A percentile compares a stretch with the other conserved stretches of the same genome.
phyloP scores from a whole-genome alignment of 1,139 yeast species.

The Hyphopichia fennica region DNA sequence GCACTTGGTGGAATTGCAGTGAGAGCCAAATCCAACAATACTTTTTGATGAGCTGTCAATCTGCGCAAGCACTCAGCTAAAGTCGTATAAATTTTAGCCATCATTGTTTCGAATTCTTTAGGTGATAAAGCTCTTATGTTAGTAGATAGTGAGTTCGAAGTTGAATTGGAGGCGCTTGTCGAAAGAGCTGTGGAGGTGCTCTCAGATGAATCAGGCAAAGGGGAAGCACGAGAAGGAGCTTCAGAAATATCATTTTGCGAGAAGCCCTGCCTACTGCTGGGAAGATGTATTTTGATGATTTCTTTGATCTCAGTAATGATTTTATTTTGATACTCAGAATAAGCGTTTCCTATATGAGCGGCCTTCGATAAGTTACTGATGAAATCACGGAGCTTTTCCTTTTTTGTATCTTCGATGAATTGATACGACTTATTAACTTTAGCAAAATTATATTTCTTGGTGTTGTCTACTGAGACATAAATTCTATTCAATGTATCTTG shows the following conservation, averaged over 20 bases:
- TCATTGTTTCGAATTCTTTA: conserved; percentile 71
- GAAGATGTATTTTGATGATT: conserved; percentile 66
- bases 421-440: conserved; percentile 30
- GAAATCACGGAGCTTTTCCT: conserved; percentile 40
- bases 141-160: conserved; percentile 36
- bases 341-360: conserved; percentile 64
- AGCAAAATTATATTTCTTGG: conserved; percentile 18
- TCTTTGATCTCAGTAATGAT: conserved; percentile 70
- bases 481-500: conserved; percentile 56
- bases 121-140: conserved; percentile 66
- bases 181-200: conserved; percentile 1
- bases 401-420: conserved; percentile 32
- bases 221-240: conserved; percentile 31
- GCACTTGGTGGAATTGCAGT: conserved; percentile 43
- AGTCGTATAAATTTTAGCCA: conserved; percentile 58
- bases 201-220: conserved; percentile 20
- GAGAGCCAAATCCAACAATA: conserved; percentile 71
- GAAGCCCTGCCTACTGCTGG: conserved; percentile 25
- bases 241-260: conserved; percentile 16
- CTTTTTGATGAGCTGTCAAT: conserved; percentile 74
- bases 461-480: conserved; percentile 26
- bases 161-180: conserved; percentile 4
- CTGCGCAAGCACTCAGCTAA: conserved; percentile 74
- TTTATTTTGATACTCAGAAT: conserved; percentile 64
- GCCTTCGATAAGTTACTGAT: conserved; percentile 62